These are phyloP conservation scores for Fallopia convolvulus DNA, from an alignment of 148 eudicot species.

Conservation along the genomic window DNA sequence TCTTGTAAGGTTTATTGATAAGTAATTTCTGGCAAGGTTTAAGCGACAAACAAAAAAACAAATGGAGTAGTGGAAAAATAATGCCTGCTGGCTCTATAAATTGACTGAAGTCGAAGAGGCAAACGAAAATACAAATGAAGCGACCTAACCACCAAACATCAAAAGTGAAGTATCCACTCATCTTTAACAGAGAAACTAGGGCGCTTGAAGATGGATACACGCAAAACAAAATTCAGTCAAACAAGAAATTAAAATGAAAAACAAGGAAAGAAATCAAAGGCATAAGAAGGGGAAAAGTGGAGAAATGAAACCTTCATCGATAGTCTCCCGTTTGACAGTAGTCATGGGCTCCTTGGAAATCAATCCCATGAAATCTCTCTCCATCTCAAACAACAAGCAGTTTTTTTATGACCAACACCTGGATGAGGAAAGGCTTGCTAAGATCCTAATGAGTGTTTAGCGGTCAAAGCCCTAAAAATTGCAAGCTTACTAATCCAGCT, in stretches of 20 bases:
- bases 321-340: background rate
- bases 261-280: background rate
- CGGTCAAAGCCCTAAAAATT: background rate
- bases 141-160: background rate
- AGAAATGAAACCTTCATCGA: slow-evolving; percentile 7
- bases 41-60: background rate
- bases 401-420: background rate
- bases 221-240: background rate
- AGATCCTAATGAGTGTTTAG: background rate
- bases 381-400: background rate
- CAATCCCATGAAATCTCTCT: slow-evolving; percentile 15
- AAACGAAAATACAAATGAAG: background rate
- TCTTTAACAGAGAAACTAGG: background rate
- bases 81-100: background rate
- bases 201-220: background rate
- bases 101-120: background rate
- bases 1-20: background rate
- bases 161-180: background rate
- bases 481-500: background rate
- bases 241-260: background rate
- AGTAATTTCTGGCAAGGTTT: background rate
- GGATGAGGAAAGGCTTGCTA: background rate
- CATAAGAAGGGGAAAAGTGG: background rate
- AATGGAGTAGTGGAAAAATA: background rate
- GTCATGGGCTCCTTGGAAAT: slow-evolving; percentile 3